These are phyloP conservation scores for Bacidia gigantensis DNA, from an alignment of 495 filamentous ascomycete species.

Conservation along the genomic window DNA sequence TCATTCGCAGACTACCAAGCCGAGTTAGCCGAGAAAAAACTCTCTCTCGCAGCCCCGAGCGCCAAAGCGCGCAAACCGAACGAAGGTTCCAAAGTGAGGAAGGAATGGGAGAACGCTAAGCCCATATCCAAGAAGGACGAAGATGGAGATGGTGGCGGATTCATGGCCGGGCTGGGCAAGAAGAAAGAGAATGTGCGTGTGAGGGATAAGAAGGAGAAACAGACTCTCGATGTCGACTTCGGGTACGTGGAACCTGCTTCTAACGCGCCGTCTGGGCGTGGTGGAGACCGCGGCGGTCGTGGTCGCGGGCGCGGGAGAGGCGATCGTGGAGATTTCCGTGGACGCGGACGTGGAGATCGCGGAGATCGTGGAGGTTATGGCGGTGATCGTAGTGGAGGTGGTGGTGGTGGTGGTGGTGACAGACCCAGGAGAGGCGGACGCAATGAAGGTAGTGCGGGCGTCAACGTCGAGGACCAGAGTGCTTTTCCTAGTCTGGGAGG, in stretches of 20 bases:
- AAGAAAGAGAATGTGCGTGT: conserved; percentile 73
- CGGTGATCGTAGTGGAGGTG: conserved; percentile 28
- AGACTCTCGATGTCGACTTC: conserved; percentile 72
- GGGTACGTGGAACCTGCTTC: conserved; percentile 56
- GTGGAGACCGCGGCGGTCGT: conserved; percentile 32
- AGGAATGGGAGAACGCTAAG: conserved; percentile 86
- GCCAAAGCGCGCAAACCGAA: conserved; percentile 73
- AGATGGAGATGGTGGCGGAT: conserved; percentile 66
- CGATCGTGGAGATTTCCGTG: conserved; percentile 31
- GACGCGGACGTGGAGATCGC: conserved; percentile 30
- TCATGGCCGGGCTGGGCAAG: conserved; percentile 32
- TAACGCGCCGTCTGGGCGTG: conserved; percentile 39
- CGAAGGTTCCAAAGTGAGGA: conserved; percentile 69
- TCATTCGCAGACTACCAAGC: conserved; percentile 75
- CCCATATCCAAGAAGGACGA: conserved; percentile 56
- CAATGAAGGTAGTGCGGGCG: conserved; percentile 24
- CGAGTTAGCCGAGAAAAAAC: conserved; percentile 71
- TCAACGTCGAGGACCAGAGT: conserved; percentile 50
- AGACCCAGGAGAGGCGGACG: conserved; percentile 1
- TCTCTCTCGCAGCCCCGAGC: conserved; percentile 46
- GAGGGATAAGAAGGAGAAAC: conserved; percentile 87
- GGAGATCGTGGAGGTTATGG: conserved; percentile 31
- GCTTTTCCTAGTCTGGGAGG: conserved; percentile 64
- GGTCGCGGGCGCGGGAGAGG: conserved; percentile 36
- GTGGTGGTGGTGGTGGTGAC: conserved; percentile 25